Percentiles rank a stretch among this genome's conserved stretches.
Conservation (phyloP, 352 stramenopile species). For the Elongisporangium senticosum region DNA sequence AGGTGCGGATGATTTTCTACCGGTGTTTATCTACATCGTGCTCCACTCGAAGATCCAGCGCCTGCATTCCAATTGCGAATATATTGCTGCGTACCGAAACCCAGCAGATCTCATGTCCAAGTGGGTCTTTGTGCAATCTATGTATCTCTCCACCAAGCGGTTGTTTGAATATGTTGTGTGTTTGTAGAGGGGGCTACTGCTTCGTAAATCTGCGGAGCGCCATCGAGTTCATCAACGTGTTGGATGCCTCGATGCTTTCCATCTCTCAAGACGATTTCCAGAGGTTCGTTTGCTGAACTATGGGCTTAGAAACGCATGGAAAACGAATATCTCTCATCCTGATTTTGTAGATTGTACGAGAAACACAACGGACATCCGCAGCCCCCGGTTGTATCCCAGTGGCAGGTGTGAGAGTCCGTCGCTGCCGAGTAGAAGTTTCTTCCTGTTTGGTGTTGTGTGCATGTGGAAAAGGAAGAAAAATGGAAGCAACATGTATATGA, state of each 20-base stretch:
- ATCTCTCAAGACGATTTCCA: slow-evolving; percentile 79
- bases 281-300: slow-evolving; percentile 20
- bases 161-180: slow-evolving; percentile 1
- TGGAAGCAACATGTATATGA: not conserved
- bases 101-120: slow-evolving; percentile 88
- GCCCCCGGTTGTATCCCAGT: not conserved
- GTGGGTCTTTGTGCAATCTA: slow-evolving; percentile 16
- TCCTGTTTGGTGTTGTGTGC: not conserved
- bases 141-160: not conserved
- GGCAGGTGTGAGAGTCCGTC: not conserved
- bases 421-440: not conserved
- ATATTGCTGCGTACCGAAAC: slow-evolving; percentile 87
- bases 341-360: not conserved
- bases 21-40: slow-evolving; percentile 92
- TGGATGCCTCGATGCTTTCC: slow-evolving; percentile 79
- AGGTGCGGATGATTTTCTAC: slow-evolving; percentile 88
- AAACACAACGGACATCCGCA: not conserved
- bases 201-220: slow-evolving; percentile 90
- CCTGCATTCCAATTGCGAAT: slow-evolving; percentile 88
- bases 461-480: not conserved
- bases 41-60: slow-evolving; percentile 85
- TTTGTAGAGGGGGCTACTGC: slow-evolving; percentile 79
- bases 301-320: not conserved
- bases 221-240: slow-evolving; percentile 87
- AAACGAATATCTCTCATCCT: no score